phyloP scores from a whole-genome alignment of 257 asterid genomes.

The Mitragyna speciosa region DNA sequence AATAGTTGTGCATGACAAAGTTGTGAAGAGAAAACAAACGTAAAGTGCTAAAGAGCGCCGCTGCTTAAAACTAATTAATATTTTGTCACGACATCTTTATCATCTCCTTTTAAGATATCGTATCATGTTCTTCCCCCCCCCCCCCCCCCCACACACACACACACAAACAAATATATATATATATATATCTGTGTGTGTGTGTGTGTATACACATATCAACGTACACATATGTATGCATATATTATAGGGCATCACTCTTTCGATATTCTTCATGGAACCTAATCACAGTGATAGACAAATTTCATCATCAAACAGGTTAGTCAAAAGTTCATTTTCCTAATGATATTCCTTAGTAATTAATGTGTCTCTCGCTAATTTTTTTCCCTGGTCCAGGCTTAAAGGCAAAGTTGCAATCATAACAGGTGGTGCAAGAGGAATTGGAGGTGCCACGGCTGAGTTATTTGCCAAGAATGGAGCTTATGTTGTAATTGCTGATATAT shows the following conservation, averaged over 20 bases:
- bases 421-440: slow-evolving; percentile 88
- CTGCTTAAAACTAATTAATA: not conserved
- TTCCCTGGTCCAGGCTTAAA: slow-evolving; percentile 15
- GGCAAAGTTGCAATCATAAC: slow-evolving; percentile 82
- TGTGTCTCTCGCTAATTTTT: not conserved
- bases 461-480: slow-evolving; percentile 61
- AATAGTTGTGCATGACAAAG: slow-evolving; percentile 10
- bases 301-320: slow-evolving; percentile 24
- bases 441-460: slow-evolving; percentile 67
- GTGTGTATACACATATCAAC: too few relatives aligned
- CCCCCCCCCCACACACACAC: too few relatives aligned
- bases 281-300: not conserved
- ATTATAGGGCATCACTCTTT: not conserved
- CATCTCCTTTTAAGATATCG: not conserved
- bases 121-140: not conserved
- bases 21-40: not conserved
- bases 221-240: not conserved
- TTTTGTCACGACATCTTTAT: not conserved
- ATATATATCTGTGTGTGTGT: too few relatives aligned
- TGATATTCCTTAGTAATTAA: not conserved
- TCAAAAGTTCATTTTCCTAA: not conserved
- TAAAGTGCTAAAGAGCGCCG: not conserved
- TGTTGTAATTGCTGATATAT: slow-evolving; percentile 66
- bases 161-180: too few relatives aligned
- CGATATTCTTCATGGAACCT: slow-evolving; percentile 7